These are phyloP conservation scores for Ilyonectria sp. DNA, from an alignment of 2,329 filamentous ascomycete genomes.

Conservation along the genomic window DNA sequence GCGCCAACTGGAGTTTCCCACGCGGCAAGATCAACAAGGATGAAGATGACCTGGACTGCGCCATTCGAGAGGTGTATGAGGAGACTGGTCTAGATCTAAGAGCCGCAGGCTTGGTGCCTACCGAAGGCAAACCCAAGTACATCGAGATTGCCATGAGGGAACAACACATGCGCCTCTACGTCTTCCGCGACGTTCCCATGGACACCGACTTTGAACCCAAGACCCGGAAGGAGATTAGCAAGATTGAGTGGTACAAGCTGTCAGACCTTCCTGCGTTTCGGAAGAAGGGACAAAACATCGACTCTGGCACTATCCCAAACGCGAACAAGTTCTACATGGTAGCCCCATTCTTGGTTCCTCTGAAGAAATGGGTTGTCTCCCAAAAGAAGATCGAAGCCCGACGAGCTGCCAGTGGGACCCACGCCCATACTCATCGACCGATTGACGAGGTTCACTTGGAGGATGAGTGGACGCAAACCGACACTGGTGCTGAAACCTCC, in stretches of 20 bases:
- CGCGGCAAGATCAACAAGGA: conserved; percentile 98
- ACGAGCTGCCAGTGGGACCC: conserved; percentile 58
- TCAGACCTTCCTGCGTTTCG: conserved; percentile 88
- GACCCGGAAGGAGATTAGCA: conserved; percentile 97
- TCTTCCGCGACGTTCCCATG: conserved; percentile 90
- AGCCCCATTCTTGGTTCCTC: conserved; percentile 86
- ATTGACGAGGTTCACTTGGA: conserved; percentile 73
- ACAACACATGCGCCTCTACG: conserved; percentile 92
- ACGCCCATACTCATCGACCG: conserved; percentile 59
- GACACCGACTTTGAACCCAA: conserved; percentile 90
- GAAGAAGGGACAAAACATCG: conserved; percentile 71
- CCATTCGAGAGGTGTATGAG: conserved; percentile 93
- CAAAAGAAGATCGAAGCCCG: conserved; percentile 82
- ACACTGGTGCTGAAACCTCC: conserved; percentile 50
- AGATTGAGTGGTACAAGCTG: conserved; percentile 94
- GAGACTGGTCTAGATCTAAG: conserved; percentile 93
- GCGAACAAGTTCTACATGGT: conserved; percentile 98
- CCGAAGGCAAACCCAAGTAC: conserved; percentile 80
- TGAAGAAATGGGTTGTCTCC: conserved; percentile 92
- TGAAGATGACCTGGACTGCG: conserved; percentile 93
- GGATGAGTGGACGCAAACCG: conserved; percentile 69
- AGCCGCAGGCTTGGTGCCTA: conserved; percentile 81
- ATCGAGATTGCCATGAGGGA: conserved; percentile 93
- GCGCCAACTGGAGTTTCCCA: conserved; percentile 96
- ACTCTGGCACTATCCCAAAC: conserved; percentile 70